Conservation (phyloP, 2,329 filamentous ascomycete species). For the Calonectria pauciramosa region DNA sequence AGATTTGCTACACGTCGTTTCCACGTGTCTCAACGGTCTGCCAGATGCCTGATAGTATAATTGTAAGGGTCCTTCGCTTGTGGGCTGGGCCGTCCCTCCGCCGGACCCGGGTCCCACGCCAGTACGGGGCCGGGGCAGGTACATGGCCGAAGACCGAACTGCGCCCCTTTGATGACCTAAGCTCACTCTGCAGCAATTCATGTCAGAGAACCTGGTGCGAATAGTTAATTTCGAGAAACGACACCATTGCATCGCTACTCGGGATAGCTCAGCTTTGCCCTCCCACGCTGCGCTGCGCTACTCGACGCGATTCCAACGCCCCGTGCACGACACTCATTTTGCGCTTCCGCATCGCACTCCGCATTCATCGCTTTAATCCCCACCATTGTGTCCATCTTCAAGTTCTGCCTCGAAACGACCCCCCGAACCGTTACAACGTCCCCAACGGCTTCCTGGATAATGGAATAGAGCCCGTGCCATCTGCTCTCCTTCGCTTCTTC, state of each 20-base stretch:
- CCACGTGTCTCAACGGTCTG: not conserved
- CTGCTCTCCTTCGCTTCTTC: not conserved
- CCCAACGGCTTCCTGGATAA: not conserved
- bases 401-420: not conserved
- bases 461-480: slow-evolving; percentile 1
- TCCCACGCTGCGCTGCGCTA: slow-evolving; percentile 1
- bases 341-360: slow-evolving; percentile 3
- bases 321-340: slow-evolving; percentile 21
- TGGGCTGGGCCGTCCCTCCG: slow-evolving; percentile 3
- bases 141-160: slow-evolving; percentile 18
- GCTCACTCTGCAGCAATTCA: slow-evolving; percentile 23
- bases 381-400: not conserved
- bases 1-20: not conserved
- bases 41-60: not conserved
- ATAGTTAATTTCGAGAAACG: slow-evolving; percentile 12
- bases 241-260: slow-evolving; percentile 1
- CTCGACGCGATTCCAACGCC: not conserved
- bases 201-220: slow-evolving; percentile 2
- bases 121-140: slow-evolving; percentile 7
- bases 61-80: not conserved
- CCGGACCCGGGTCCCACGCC: slow-evolving; percentile 4
- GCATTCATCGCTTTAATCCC: slow-evolving; percentile 4
- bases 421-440: not conserved
- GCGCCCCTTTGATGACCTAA: slow-evolving; percentile 45
- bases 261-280: slow-evolving; percentile 2